A percentile compares a stretch with the other conserved stretches of the same genome.
Evolutionary conservation across 2,329 filamentous ascomycete genomes (phyloP).

Genomic region (Blumeriella jaapii): DNA sequence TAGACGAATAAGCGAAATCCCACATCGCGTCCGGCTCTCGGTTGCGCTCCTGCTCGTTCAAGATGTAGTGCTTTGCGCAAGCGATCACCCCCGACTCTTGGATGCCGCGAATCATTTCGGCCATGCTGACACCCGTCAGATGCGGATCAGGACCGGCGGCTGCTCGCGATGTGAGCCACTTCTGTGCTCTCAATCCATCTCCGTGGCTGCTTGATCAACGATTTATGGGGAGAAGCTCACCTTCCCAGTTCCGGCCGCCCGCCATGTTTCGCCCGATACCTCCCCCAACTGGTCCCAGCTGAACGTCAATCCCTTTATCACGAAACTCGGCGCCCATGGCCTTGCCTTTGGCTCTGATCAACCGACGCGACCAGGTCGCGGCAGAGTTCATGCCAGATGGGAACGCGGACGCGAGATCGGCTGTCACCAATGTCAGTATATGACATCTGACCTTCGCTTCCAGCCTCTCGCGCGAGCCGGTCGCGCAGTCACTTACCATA

Average conservation of each 20-base stretch:
- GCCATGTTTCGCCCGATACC: conserved; percentile 54
- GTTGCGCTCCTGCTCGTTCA: conserved; percentile 57
- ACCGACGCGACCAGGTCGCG: conserved; percentile 61
- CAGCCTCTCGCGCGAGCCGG: conserved; percentile 32
- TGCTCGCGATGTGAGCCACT: conserved; percentile 5
- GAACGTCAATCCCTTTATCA: conserved; percentile 62
- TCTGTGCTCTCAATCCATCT: neutral
- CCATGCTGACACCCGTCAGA: conserved; percentile 60
- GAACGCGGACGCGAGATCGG: conserved; percentile 65
- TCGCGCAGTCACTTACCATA: conserved; percentile 26
- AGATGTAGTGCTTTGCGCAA: conserved; percentile 61
- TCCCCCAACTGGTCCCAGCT: conserved; percentile 64
- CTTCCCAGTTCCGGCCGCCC: conserved; percentile 61
- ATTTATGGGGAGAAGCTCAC: too few species aligned
- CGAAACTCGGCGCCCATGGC: conserved; percentile 61
- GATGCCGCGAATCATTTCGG: conserved; percentile 65
- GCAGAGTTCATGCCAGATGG: conserved; percentile 66
- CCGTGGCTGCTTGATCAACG: neutral
- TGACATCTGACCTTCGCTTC: too few species aligned
- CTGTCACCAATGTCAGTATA: conserved; percentile 29
- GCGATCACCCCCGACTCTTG: conserved; percentile 74
- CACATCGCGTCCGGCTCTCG: conserved; percentile 28
- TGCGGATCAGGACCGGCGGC: conserved; percentile 61
- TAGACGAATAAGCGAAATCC: conserved; percentile 54
- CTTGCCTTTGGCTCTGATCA: conserved; percentile 57